phyloP scores from a whole-genome alignment of 1,284 basidiomycete species.

The Cutaneotrichosporon sp. region DNA sequence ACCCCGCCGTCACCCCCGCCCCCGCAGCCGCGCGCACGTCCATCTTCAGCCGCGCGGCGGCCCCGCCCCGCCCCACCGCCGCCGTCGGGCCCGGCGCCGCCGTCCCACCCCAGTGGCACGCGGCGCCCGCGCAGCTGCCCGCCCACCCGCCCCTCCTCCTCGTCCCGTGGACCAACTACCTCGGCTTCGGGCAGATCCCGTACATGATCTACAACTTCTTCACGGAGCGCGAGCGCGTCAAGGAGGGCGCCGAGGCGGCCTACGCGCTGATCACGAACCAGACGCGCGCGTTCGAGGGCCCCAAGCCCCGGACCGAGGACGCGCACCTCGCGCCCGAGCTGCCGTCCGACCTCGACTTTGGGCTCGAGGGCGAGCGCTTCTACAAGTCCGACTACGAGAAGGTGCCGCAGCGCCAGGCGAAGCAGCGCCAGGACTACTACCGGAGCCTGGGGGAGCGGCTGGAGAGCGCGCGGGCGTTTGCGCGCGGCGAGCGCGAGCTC shows the following conservation, averaged over 20 bases:
- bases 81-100: slow-evolving; percentile 12
- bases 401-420: slow-evolving; percentile 65
- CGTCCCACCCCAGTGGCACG: slow-evolving; percentile 51
- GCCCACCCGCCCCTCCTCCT: slow-evolving; percentile 80
- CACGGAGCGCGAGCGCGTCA: slow-evolving; percentile 80
- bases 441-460: slow-evolving; percentile 68
- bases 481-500: slow-evolving; percentile 73
- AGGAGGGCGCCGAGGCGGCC: slow-evolving; percentile 76
- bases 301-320: slow-evolving; percentile 18
- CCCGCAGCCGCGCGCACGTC: slow-evolving; percentile 21
- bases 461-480: slow-evolving; percentile 72
- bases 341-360: slow-evolving; percentile 64
- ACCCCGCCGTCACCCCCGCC: slow-evolving; percentile 21
- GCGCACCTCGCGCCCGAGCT: slow-evolving; percentile 12
- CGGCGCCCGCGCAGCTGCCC: slow-evolving; percentile 66
- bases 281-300: slow-evolving; percentile 65
- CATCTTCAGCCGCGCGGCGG: slow-evolving; percentile 25
- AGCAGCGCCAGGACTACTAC: slow-evolving; percentile 77
- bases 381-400: slow-evolving; percentile 68
- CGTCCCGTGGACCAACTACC: slow-evolving; percentile 80
- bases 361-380: slow-evolving; percentile 65
- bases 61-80: slow-evolving; percentile 26
- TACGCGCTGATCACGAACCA: slow-evolving; percentile 69
- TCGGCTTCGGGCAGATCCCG: slow-evolving; percentile 86
- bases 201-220: slow-evolving; percentile 90